Evolutionary conservation across 176 grass and related monocot genomes (phyloP).

Genomic region (Oryza glaberrima): DNA sequence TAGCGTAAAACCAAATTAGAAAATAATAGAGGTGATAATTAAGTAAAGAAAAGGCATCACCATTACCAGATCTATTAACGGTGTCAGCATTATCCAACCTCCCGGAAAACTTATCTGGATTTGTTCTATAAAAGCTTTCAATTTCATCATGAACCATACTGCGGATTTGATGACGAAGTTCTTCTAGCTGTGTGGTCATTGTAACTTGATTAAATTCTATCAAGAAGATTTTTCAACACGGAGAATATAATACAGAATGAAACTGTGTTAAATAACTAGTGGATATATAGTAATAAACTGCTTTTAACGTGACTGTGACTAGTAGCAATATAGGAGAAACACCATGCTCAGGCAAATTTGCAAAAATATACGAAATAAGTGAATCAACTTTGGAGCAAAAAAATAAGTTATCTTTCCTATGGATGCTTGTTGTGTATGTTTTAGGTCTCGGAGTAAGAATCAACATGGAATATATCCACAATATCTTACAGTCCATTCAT

Average conservation of each 20-base stretch:
- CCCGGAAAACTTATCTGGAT: background rate
- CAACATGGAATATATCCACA: constrained; percentile 3
- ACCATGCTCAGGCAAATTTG: background rate
- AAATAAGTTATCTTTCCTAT: constrained; percentile 1
- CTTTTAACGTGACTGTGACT: background rate
- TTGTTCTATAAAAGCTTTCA: constrained; percentile 33
- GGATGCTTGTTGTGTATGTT: background rate
- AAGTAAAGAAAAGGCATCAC: constrained; percentile 21
- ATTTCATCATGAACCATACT: constrained; percentile 51
- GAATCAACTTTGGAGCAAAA: background rate
- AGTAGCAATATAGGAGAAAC: background rate
- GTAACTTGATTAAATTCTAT: constrained; percentile 16
- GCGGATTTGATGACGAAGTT: constrained; percentile 44
- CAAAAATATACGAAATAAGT: background rate
- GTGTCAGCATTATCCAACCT: constrained; percentile 28
- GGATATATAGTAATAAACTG: background rate
- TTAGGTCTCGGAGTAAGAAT: too few species aligned
- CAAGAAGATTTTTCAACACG: background rate
- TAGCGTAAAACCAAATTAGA: background rate
- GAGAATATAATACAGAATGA: background rate
- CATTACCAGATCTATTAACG: constrained; percentile 35
- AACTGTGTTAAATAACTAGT: background rate
- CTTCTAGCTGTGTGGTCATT: constrained; percentile 46
- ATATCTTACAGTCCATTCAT: background rate
- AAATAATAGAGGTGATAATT: background rate